These are phyloP conservation scores for Penicillium chermesinum DNA, from an alignment of 495 filamentous ascomycete species.

Conservation along the genomic window DNA sequence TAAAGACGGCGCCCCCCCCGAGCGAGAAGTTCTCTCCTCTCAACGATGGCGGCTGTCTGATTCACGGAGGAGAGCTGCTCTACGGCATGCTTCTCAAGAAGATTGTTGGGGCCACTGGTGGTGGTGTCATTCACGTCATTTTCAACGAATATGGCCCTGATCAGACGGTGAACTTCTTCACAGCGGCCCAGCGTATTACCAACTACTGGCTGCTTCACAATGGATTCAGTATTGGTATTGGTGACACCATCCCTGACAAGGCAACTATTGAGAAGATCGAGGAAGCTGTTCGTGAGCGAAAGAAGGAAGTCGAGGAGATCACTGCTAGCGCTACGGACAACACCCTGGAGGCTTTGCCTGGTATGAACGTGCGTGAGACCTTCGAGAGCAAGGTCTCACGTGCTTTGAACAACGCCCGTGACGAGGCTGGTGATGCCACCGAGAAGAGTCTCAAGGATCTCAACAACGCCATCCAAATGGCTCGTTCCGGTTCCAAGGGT, in stretches of 20 bases:
- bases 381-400: conserved; percentile 95
- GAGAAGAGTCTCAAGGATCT: conserved; percentile 87
- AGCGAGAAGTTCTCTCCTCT: conserved; percentile 57
- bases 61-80: conserved; percentile 83
- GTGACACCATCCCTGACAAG: conserved; percentile 91
- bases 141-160: conserved; percentile 87
- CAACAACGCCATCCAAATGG: conserved; percentile 96
- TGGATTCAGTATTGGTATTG: conserved; percentile 96
- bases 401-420: conserved; percentile 90
- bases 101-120: conserved; percentile 78
- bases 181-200: conserved; percentile 85
- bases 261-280: conserved; percentile 78
- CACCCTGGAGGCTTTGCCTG: conserved; percentile 78
- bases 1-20: conserved; percentile 47
- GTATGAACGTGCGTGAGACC: conserved; percentile 97
- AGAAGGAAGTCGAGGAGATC: conserved; percentile 68
- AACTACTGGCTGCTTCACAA: conserved; percentile 98
- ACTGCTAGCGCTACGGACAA: conserved; percentile 77
- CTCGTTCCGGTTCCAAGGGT: conserved; percentile 91
- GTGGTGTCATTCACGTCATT: conserved; percentile 90
- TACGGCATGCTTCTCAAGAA: conserved; percentile 91
- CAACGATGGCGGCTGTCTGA: conserved; percentile 73
- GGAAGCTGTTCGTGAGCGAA: conserved; percentile 68
- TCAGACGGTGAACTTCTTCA: conserved; percentile 91
- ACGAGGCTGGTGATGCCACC: conserved; percentile 87